Evolutionary conservation across 2,329 filamentous ascomycete genomes (phyloP).

Genomic region (Pseudopyricularia cyperi): DNA sequence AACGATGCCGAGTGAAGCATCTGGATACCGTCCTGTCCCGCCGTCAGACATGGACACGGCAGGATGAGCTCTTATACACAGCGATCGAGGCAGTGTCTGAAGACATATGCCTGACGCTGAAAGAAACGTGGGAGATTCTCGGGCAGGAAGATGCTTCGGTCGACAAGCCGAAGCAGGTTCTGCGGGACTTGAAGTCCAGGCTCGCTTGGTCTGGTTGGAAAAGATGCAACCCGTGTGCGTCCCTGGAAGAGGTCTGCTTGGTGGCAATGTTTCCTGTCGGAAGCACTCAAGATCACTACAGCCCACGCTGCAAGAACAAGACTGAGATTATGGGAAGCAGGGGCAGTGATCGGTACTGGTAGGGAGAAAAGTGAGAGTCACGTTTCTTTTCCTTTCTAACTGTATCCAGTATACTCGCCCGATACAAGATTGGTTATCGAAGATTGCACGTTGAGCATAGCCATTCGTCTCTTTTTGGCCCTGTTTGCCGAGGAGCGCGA

Average conservation of each 20-base stretch:
- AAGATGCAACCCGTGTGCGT: constrained; percentile 17
- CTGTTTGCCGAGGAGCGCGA: no score
- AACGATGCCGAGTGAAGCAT: constrained; percentile 34
- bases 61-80: constrained; percentile 30
- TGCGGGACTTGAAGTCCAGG: constrained; percentile 10
- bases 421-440: no score
- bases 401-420: no score
- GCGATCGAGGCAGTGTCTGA: constrained; percentile 25
- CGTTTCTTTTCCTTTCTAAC: no score
- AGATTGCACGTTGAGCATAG: no score
- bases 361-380: neutral
- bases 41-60: constrained; percentile 18
- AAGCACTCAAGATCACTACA: constrained; percentile 11
- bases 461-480: no score
- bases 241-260: constrained; percentile 19
- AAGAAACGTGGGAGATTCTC: constrained; percentile 14
- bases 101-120: constrained; percentile 23
- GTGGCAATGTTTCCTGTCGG: constrained; percentile 26
- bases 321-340: neutral
- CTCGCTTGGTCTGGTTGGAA: constrained; percentile 23
- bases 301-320: constrained; percentile 6
- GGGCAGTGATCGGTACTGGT: neutral
- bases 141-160: neutral
- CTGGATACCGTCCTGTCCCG: constrained; percentile 16
- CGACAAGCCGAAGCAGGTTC: neutral